Base-by-base conservation (phyloP, 148 eudicot genomes). In the Camellia sinensis region DNA sequence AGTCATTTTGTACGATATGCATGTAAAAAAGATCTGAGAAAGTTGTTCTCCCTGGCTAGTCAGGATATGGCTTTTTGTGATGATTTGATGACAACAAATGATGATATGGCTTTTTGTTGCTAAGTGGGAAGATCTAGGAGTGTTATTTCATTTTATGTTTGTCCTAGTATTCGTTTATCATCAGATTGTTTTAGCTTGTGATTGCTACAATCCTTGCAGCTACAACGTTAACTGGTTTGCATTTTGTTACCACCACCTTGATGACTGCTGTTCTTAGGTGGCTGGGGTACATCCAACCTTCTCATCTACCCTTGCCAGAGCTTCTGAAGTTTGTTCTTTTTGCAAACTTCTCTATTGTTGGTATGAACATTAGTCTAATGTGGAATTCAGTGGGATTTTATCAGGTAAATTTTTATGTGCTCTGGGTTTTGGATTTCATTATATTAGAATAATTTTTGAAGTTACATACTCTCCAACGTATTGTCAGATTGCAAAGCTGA, bases 341-440 rank as follows among this genome's bases (percentile, higher is more conserved):
- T 81, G 92, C 97, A 19, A 92, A 91, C 81, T 92, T 92, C 83
- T 92, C 94, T 21, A 90, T 92, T 71, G 97, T 92, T 72, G 97
- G 97, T 53, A 90, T 90, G 94, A 92, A 92, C 5, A 94, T 92
- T 62, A 92, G 97, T 80, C 85, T 91, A 80, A 91, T 92, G 97
- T 92, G 97, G 97, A 92, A 92, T 79, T 92, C 97, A 22, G 93
- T 92, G 63, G 97, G 97, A 76, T 92, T 92, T 67, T 91, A 91
- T 85, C 94, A 91, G 97, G 97, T 89, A 18, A 82, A 80, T 83
- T 66, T 52, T 71, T 67, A 40, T 63, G 65, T 46, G 22, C 3
- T 65, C 41, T 45, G 4, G 73, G 52, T 50, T 41, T 75, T n/a
- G 46, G 10, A 65, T 46, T 50, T 22, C 6, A n/a, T 29, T 71